Base-by-base conservation (phyloP, 805 yeast species). In the Nakazawaea anatomiae region DNA sequence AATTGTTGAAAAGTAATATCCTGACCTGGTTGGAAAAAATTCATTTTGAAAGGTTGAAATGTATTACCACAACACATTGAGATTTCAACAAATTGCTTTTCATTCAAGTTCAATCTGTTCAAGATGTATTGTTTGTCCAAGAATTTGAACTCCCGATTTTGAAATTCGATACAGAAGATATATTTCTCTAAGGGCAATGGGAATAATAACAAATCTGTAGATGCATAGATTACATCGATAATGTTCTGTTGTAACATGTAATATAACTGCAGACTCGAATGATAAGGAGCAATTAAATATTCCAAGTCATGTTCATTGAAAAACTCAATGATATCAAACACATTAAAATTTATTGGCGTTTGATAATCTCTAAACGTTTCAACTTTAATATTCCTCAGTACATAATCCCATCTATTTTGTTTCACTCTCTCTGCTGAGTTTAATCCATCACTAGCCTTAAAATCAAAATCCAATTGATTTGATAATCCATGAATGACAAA, bases 211-310 rank as follows among this genome's bases (percentile, higher is more conserved):
- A 83, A 74, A 59, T 94, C 98, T 1, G 90, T 84, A 6, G 96
- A 84, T 0, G 96, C 96, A 66, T 82, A 87, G 38, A 91, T 80
- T 5, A 86, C 82, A 64, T 91, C 90, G 47, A 92, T 77, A 44
- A 73, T 68, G 0, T 71, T 73, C 46, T 71, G 72, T 43, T 76
- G 76, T 54, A 76, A 74, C 58, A 92, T 68, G 60, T 89, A 89
- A 6, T 87, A 80, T 58, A 94, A 72, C 66, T 92, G 97, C 40
- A 83, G 77, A 68, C 89, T 82, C 0, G 97, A 81, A 42, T 82
- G 75, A 61, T 82, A 90, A 5, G 98, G 98, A 36, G 96, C 86
- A 10, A 90, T 79, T 51, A 89, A 66, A 61, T 77, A 91, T 52
- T 83, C 85, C 10, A 88, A 67, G 3, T 71, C 76, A 46, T 75